Evolutionary conservation across 164 flowering plant species (phyloP), one percentile per base, ranked within the genome.

Genomic region (Saururus chinensis): DNA sequence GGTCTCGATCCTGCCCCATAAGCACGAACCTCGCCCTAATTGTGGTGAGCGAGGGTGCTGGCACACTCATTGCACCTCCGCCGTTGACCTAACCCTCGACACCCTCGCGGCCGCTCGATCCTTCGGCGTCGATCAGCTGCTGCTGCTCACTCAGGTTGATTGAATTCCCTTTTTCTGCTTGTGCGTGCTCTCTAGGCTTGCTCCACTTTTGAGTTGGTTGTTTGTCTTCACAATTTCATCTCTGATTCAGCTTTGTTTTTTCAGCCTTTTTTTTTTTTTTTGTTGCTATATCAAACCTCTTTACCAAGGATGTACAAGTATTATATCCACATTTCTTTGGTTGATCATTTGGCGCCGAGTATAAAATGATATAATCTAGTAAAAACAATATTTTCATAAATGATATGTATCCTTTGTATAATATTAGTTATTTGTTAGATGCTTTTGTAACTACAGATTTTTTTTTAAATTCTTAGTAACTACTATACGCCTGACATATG

Each of bases 1-100:
- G 64, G 97, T 91, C 59, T 85, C 97, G 7, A 80, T 95, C 66
- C 85, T 89, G 62, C 99, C 99, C 6, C 99, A 85, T 66, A 95
- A 91, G 67, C 97, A 95, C 60, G 99, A 95, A 77, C 85, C 95
- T 0, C 75, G 99, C 82, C 85, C 96, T 62, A 89, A 90, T 78
- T 95, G 99, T 59, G 84, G 93, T 0, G 97, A 91, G 70, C 73
- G 99, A 55, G 92, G 86, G 7, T 95, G 99, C 64, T 91, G 99
- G 99, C 99, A 95, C 68, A 88, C 97, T 55, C 97, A 95, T 83
- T 95, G 99, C 85, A 70, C 96, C 70, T 82, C 99, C 12, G 97
- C 97, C 81, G 92, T 95, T 61, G 97, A 95, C 83, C 97, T 95
- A 57, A 96, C 99, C 14, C 91, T 95, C 41, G 97, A 95, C 57